Conservation (phyloP, 2,329 filamentous ascomycete species). For the Trichocomaceae sp. region DNA sequence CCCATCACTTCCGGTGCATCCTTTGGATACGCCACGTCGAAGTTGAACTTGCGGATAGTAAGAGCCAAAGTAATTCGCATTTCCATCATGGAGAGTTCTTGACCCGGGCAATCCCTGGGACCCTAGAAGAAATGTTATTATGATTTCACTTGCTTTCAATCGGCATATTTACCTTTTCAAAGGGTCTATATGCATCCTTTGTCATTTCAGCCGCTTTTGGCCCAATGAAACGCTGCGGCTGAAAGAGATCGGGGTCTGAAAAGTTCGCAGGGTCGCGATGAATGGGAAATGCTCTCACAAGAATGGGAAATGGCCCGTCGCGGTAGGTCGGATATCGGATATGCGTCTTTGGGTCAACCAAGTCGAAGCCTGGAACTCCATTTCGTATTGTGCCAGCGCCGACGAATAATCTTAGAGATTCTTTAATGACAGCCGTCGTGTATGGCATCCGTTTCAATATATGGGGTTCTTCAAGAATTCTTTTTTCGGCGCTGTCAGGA, state of each 20-base stretch:
- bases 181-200: not conserved
- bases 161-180: not conserved
- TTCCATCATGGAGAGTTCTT: not conserved
- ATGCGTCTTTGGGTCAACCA: not conserved
- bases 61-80: not conserved
- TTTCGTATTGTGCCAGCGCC: not conserved
- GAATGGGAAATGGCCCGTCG: not conserved
- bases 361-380: not conserved
- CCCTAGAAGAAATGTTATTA: not conserved
- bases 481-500: not conserved
- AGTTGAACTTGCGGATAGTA: not conserved
- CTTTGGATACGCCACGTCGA: not conserved
- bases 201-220: not conserved
- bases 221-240: not conserved
- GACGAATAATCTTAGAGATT: not conserved
- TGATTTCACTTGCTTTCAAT: not conserved
- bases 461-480: not conserved
- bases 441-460: not conserved
- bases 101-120: not conserved
- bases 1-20: not conserved
- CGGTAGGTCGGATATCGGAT: not conserved
- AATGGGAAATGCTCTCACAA: not conserved
- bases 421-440: not conserved
- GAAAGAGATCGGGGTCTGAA: not conserved
- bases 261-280: not conserved